Conservation (phyloP, 148 eudicot species). For the Arctostaphylos glauca region DNA sequence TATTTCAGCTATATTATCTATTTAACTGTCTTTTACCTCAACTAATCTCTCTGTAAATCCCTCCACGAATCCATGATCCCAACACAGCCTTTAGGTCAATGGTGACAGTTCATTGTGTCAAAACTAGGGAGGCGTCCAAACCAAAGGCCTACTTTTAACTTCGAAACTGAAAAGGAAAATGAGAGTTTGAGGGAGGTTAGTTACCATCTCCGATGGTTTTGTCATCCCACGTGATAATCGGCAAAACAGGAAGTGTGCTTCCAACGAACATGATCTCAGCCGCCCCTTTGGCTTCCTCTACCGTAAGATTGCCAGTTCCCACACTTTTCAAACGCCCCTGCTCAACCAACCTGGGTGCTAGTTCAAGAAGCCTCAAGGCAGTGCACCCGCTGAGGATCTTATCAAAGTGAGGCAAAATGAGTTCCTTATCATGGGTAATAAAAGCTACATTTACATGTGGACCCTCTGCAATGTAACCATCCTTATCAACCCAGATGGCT, state of each 20-base stretch:
- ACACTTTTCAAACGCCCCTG: conserved; percentile 49
- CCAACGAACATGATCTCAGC: conserved; percentile 78
- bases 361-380: conserved; percentile 56
- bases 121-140: not conserved
- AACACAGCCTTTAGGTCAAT: not conserved
- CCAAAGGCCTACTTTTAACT: not conserved
- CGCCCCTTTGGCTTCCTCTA: conserved; percentile 52
- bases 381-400: conserved; percentile 73
- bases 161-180: not conserved
- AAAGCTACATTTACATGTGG: conserved; percentile 75
- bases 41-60: not conserved
- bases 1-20: not conserved
- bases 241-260: conserved; percentile 69
- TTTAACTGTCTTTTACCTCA: not conserved
- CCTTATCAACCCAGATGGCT: conserved; percentile 67
- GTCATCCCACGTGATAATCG: conserved; percentile 67
- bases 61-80: not conserved
- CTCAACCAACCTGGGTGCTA: conserved; percentile 55
- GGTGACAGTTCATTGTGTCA: not conserved
- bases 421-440: conserved; percentile 56
- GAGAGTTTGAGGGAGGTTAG: not conserved
- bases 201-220: conserved; percentile 69
- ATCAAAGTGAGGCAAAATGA: conserved; percentile 63
- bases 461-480: conserved; percentile 70
- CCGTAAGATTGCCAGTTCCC: conserved; percentile 37